These are phyloP conservation scores for Aspergillus phoenicis DNA, from an alignment of 2,329 filamentous ascomycete species.

Conservation along the genomic window DNA sequence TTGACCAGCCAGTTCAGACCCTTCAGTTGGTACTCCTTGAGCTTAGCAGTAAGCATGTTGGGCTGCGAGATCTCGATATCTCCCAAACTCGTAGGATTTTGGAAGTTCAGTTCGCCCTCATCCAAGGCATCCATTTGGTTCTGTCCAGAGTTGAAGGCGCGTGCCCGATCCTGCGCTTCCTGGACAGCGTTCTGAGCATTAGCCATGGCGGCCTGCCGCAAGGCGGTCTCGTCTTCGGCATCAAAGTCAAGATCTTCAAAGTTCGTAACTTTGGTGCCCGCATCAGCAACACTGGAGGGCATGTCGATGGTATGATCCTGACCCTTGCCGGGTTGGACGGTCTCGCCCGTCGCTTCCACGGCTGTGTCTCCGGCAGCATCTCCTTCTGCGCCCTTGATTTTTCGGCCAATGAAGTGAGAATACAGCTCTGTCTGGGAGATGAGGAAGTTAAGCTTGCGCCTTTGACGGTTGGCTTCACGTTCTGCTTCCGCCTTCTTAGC, in stretches of 20 bases:
- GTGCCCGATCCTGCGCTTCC: slow-evolving; percentile 88
- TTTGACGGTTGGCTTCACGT: slow-evolving; percentile 94
- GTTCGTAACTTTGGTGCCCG: slow-evolving; percentile 76
- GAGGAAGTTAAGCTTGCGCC: slow-evolving; percentile 98
- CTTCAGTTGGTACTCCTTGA: slow-evolving; percentile 99
- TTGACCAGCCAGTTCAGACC: slow-evolving; percentile 99
- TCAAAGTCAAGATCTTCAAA: slow-evolving; percentile 97
- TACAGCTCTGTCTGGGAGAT: slow-evolving; percentile 99
- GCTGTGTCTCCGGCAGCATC: slow-evolving; percentile 86
- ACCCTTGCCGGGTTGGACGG: slow-evolving; percentile 34
- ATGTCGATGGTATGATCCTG: slow-evolving; percentile 50
- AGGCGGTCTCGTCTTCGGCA: slow-evolving; percentile 81
- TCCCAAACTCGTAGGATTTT: slow-evolving; percentile 93
- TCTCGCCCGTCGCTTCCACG: slow-evolving; percentile 59
- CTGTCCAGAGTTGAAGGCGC: slow-evolving; percentile 81
- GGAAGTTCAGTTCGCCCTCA: slow-evolving; percentile 98
- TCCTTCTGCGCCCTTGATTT: slow-evolving; percentile 96
- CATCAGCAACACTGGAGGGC: slow-evolving; percentile 50
- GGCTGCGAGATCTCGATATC: slow-evolving; percentile 94
- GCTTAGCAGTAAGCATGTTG: slow-evolving; percentile 85
- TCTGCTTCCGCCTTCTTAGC: slow-evolving; percentile 96
- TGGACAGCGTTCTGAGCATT: slow-evolving; percentile 96
- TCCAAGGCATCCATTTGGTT: slow-evolving; percentile 73
- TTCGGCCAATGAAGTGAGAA: slow-evolving; percentile 99
- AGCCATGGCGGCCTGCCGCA: slow-evolving; percentile 83